Percentiles rank a stretch among this genome's conserved stretches.
phyloP scores from a whole-genome alignment of 306 rosid genomes.

The Quercus dentata region DNA sequence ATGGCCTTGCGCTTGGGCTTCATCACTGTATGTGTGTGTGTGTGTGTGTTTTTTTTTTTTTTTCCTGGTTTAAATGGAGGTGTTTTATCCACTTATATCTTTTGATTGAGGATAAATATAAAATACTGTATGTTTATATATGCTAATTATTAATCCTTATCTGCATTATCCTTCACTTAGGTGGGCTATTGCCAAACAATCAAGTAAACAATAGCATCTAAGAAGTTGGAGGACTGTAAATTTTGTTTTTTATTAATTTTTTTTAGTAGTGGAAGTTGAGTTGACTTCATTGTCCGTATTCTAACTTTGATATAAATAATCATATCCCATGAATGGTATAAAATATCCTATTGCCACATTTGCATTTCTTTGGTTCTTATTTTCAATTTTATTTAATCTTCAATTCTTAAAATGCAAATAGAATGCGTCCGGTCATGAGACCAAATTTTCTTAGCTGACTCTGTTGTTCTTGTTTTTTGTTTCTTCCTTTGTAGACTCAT shows the following conservation, averaged over 20 bases:
- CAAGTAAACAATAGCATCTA: not conserved
- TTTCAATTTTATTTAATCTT: not conserved
- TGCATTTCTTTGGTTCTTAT: not conserved
- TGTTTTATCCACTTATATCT: not conserved
- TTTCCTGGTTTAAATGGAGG: constrained; percentile 9
- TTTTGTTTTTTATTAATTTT: no score
- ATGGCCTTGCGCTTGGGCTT: constrained; percentile 94
- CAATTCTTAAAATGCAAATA: constrained; percentile 12
- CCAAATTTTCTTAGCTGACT: constrained; percentile 27
- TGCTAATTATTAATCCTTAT: not conserved
- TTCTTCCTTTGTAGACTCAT: constrained; percentile 53
- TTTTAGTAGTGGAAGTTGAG: no score
- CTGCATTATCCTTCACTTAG: not conserved
- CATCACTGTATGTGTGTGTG: constrained; percentile 47
- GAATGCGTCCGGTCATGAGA: not conserved
- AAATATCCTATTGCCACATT: not conserved
- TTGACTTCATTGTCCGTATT: no score
- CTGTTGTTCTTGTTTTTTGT: constrained; percentile 13
- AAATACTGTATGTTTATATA: not conserved
- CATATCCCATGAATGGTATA: not conserved
- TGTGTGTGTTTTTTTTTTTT: no score
- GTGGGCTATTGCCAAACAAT: not conserved
- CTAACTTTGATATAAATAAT: no score
- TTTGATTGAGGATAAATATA: not conserved
- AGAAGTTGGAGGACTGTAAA: not conserved